Base-by-base conservation (phyloP, 768 basidiomycete genomes). In the Pulveroboletus sp. region DNA sequence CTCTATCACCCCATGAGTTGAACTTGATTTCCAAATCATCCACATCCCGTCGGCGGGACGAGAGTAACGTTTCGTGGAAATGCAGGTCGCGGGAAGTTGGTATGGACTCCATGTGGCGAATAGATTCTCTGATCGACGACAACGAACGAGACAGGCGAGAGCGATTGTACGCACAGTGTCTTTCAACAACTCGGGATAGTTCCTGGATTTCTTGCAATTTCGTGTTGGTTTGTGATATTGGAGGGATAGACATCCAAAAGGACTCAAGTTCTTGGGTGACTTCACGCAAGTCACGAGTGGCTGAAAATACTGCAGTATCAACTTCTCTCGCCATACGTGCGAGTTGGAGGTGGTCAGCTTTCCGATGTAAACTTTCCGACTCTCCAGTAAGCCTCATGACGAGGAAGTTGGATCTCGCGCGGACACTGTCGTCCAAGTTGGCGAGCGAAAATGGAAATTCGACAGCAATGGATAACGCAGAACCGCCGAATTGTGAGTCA, bases 391-490 rank as follows among this genome's bases (percentile, higher is more conserved):
- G 74, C 49, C 77, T 71, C 70, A 90, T 80, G 41, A 81, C 70
- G 57, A 80, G 81, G n/a, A 78, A 67, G 62, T 92, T 90, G 38
- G 78, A 77, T 61, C 89, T 83, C 12, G 76, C 63, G 25, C 90
- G 83, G 49, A 90, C 83, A 45, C 72, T 69, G 35, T 79, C 76
- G 60, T 94, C 85, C 32, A 93, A 69, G 34, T 69, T 67, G 32
- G 73, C 53, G 29, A 82, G 68, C 48, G 86, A 80, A 59, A 89
- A 75, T 3, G 82, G 80, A 14, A 78, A 60, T 43, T 75, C 74
- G 14, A 72, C 52, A 10, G 64, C 29, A 35, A 60, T 49, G 6
- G 65, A 62, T 29, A 70, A 58, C 44, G 67, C 68, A 20, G 72
- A 49, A 34, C 60, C 51, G 16, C 66, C 69, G 7, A 74, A 59